Conservation (phyloP, 768 basidiomycete genomes). For the Russula vinacea region DNA sequence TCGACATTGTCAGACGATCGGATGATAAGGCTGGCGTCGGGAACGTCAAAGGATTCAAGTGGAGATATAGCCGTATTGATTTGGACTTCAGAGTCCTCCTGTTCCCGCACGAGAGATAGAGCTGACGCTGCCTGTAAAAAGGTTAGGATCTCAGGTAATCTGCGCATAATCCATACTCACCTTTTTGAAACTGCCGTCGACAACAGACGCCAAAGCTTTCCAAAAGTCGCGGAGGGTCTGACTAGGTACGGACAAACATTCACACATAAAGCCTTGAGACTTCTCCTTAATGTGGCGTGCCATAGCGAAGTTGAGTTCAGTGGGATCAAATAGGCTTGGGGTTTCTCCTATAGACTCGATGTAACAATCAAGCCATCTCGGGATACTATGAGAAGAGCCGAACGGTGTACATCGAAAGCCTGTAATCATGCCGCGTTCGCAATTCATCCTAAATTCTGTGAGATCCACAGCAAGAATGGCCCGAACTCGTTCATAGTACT, state of each 20-base stretch:
- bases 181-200: neutral
- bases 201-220: neutral
- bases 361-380: neutral
- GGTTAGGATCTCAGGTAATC: no score
- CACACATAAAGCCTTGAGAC: neutral
- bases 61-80: no score
- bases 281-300: neutral
- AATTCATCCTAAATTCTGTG: no score
- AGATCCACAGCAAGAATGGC: neutral
- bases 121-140: constrained; percentile 6
- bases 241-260: neutral
- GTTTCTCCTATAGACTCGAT: neutral
- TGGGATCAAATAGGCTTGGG: neutral
- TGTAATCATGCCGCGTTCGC: no score
- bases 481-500: constrained; percentile 3
- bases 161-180: neutral
- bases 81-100: no score
- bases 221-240: constrained; percentile 2
- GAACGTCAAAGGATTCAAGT: neutral
- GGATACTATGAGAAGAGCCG: neutral
- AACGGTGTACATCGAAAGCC: neutral
- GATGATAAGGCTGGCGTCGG: neutral
- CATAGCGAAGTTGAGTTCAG: neutral
- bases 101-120: neutral
- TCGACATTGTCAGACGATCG: no score